Conservation (phyloP, 352 stramenopile genomes). For the Pythium folliculosum region DNA sequence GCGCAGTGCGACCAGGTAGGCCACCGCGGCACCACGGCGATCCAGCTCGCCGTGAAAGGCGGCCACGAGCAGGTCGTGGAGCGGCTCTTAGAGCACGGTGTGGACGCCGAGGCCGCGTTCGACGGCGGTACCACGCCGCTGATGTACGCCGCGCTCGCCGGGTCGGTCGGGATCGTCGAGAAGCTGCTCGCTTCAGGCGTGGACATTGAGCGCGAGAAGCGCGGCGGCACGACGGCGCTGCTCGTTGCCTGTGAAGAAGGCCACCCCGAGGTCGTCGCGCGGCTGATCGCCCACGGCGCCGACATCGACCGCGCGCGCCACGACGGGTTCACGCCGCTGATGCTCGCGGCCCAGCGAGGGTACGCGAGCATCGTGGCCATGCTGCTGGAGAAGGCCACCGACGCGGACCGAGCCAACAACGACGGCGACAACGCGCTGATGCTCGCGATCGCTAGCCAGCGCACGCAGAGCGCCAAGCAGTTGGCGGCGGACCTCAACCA, state of each 20-base stretch:
- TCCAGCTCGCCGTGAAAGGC: background rate
- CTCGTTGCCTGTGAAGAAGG: background rate
- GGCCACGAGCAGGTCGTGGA: constrained; percentile 6
- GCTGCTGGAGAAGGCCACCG: background rate
- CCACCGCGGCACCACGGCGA: background rate
- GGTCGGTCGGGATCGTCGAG: background rate
- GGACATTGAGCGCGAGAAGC: background rate
- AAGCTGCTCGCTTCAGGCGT: constrained; percentile 5
- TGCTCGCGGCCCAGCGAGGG: background rate
- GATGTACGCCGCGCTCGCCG: background rate
- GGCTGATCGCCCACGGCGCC: background rate
- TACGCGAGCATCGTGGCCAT: background rate
- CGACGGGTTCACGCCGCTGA: background rate
- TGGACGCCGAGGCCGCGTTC: background rate
- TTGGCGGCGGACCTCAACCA: constrained; percentile 2
- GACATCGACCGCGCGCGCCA: background rate
- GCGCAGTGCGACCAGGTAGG: background rate
- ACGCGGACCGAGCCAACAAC: background rate
- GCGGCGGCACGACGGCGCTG: background rate
- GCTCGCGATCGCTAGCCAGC: background rate
- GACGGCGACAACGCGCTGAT: constrained; percentile 4
- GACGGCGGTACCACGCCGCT: background rate
- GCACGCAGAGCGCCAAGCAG: background rate
- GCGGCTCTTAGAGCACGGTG: background rate
- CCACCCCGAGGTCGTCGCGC: background rate